These are phyloP conservation scores for Pichia scutulata DNA, from an alignment of 805 yeast species.

Conservation along the genomic window DNA sequence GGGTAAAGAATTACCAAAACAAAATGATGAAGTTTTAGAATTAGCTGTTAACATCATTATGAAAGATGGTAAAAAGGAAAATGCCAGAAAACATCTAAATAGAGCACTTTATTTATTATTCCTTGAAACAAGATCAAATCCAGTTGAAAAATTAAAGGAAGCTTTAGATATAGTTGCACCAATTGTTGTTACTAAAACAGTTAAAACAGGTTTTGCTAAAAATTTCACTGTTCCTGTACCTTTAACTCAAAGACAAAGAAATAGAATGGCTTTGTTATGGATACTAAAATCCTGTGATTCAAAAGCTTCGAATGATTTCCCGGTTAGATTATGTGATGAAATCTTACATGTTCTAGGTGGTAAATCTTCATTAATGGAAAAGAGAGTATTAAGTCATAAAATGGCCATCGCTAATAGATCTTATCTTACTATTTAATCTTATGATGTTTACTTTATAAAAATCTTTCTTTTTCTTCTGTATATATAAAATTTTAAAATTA, in stretches of 20 bases:
- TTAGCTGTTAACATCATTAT: conserved; percentile 81
- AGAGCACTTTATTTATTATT: conserved; percentile 76
- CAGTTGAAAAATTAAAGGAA: conserved; percentile 65
- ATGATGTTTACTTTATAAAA: neutral
- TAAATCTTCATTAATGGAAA: conserved; percentile 75
- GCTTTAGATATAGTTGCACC: conserved; percentile 82
- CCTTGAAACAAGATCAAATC: conserved; percentile 68
- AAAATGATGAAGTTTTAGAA: conserved; percentile 62
- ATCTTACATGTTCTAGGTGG: conserved; percentile 71
- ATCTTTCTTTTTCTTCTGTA: neutral
- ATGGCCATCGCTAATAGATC: conserved; percentile 86
- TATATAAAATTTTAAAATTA: neutral
- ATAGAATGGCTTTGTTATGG: conserved; percentile 86
- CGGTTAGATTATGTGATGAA: conserved; percentile 90
- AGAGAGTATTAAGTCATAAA: conserved; percentile 75
- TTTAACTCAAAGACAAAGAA: conserved; percentile 71
- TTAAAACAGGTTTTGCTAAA: conserved; percentile 82
- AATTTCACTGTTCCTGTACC: conserved; percentile 77
- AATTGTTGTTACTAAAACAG: conserved; percentile 65
- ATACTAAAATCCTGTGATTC: conserved; percentile 76
- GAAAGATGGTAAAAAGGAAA: conserved; percentile 84
- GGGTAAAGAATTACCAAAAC: conserved; percentile 49
- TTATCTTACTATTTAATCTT: conserved; percentile 28
- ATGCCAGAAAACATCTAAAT: conserved; percentile 65
- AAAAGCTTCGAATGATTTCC: conserved; percentile 69